These are phyloP conservation scores for Trifolium dubium DNA, from an alignment of 306 rosid species.

Conservation along the genomic window DNA sequence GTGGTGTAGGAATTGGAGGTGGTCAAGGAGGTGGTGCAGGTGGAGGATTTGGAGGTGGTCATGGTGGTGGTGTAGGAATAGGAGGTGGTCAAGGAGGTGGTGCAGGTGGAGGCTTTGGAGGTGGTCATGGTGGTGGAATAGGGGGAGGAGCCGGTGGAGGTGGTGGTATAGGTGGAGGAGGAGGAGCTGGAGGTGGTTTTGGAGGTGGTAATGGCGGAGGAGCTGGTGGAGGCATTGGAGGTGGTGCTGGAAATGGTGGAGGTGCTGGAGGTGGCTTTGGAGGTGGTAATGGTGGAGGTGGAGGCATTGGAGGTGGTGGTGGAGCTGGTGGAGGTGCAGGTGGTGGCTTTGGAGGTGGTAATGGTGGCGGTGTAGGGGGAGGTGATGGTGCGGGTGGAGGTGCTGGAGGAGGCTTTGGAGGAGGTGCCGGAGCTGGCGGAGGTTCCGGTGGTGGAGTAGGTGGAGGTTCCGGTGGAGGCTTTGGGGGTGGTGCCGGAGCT, in stretches of 20 bases:
- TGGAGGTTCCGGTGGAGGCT: background rate
- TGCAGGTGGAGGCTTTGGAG: slow-evolving; percentile 39
- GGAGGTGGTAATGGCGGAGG: slow-evolving; percentile 40
- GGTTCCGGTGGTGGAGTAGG: background rate
- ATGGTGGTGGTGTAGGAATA: slow-evolving; percentile 17
- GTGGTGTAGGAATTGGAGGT: slow-evolving; percentile 41
- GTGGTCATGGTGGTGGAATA: slow-evolving; percentile 31
- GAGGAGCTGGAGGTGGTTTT: slow-evolving; percentile 36
- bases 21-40: slow-evolving; percentile 43
- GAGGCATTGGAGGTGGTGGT: slow-evolving; percentile 6
- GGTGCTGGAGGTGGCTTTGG: slow-evolving; percentile 29
- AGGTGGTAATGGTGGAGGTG: background rate
- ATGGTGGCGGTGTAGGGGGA: slow-evolving; percentile 34
- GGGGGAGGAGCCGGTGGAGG: slow-evolving; percentile 38
- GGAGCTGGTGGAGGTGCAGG: slow-evolving; percentile 6
- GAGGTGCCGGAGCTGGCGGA: background rate
- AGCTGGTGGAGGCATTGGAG: slow-evolving; percentile 33
- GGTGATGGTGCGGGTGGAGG: slow-evolving; percentile 10
- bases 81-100: slow-evolving; percentile 40
- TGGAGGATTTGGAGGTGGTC: slow-evolving; percentile 38
- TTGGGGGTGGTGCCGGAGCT: background rate
- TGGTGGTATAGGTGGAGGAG: slow-evolving; percentile 32
- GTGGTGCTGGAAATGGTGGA: slow-evolving; percentile 43
- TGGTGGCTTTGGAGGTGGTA: background rate
- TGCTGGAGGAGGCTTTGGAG: background rate